Evolutionary conservation across 2,329 filamentous ascomycete species (phyloP), one percentile per base, ranked within the genome.

Genomic region (Arthrobotrys sphaeroides): DNA sequence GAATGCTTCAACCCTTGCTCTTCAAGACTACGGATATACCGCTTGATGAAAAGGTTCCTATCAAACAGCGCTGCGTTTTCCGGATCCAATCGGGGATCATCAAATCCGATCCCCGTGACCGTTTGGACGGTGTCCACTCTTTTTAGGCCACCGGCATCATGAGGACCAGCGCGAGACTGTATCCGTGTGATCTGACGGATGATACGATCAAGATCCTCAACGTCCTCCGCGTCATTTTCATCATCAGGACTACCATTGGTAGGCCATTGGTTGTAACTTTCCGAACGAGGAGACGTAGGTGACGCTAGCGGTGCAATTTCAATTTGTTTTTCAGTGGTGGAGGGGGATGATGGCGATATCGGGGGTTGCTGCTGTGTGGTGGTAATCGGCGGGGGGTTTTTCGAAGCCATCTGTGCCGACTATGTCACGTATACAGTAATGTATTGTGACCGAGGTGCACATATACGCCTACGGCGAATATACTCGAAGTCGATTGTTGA

Each of bases 161-260:
- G 16, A 0, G 57, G 26, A n/a, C 45, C 57, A 18, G 42, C 67
- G 2, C 59, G 43, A 1, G 67, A 57, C n/a, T 72, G 67, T 2
- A 72, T 40, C 3, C 67, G 67, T 31, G 67, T 64, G 36, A 72
- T 64, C 12, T 65, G 67, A 7, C 59, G 36, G 40, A 72, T 64
- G 13, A 72, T 72, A 3, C 67, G 67, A 24, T 72, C 38, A 7
- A 72, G 49, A 33, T 72, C 59, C n/a, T 72, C 38, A 12, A 64
- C 36, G 38, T 72, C 67, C 40, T 57, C 57, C 26, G 31, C 5
- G 3, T 43, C 13, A 13, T 31, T 22, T 1, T 38, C n/a, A 10
- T 55, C 51, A n/a, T n/a, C n/a, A n/a, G n/a, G n/a, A n/a, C n/a
- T n/a, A n/a, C n/a, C n/a, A n/a, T n/a, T n/a, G n/a, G n/a, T n/a